Conservation (phyloP, 805 yeast genomes). For the Yamadazyma olivae region DNA sequence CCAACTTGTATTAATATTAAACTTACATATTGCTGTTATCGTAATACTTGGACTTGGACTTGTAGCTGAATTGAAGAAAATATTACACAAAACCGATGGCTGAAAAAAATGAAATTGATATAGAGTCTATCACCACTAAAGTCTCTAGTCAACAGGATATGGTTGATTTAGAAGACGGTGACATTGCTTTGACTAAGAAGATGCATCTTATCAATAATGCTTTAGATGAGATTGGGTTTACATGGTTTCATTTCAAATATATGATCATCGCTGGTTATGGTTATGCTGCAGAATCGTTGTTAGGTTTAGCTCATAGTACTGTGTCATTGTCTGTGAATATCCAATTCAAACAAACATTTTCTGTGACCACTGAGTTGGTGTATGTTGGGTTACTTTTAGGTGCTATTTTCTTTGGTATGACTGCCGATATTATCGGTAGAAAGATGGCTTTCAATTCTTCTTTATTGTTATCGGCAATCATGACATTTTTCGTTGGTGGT, state of each 20-base stretch:
- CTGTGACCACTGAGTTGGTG: conserved; percentile 39
- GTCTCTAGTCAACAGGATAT: conserved; percentile 4
- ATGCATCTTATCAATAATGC: conserved; percentile 28
- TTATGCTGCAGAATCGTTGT: conserved; percentile 52
- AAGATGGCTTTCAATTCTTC: conserved; percentile 44
- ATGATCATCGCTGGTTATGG: conserved; percentile 56
- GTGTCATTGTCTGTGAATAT: conserved; percentile 45
- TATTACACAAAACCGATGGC: no score
- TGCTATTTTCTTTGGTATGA: conserved; percentile 52
- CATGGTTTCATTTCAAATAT: conserved; percentile 50
- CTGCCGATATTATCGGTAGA: conserved; percentile 55
- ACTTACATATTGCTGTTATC: no score
- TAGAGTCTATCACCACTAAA: conserved; percentile 1
- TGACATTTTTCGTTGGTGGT: conserved; percentile 24
- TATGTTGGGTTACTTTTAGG: conserved; percentile 48
- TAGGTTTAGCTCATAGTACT: conserved; percentile 45
- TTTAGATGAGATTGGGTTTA: conserved; percentile 42
- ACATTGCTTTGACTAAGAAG: conserved; percentile 15
- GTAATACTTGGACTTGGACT: no score
- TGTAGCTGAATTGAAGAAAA: no score
- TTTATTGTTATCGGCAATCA: conserved; percentile 18
- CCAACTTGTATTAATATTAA: no score
- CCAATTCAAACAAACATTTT: conserved; percentile 45
- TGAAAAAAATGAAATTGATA: background rate
- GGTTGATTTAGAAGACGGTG: conserved; percentile 7